Evolutionary conservation across 2,329 filamentous ascomycete genomes (phyloP).

Genomic region (Aspergillus amoenus): DNA sequence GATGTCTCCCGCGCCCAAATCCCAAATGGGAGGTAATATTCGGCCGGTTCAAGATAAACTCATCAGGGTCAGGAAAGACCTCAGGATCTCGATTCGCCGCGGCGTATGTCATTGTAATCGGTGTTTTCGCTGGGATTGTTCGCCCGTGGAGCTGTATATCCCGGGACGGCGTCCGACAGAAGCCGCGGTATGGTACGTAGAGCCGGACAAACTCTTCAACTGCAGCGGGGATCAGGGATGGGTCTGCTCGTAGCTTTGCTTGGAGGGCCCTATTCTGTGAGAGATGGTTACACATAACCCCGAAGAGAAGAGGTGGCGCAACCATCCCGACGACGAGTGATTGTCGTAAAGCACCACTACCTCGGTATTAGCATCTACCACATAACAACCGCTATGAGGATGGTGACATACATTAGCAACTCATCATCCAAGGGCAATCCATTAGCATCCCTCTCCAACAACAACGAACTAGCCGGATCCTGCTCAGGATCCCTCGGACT

Average conservation of each 20-base stretch:
- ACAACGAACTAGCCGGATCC: conserved; percentile 11
- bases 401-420: neutral
- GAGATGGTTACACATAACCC: conserved; percentile 12
- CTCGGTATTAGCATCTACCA: neutral
- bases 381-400: neutral
- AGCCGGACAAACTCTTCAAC: conserved; percentile 13
- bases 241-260: neutral
- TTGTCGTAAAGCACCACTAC: conserved; percentile 10
- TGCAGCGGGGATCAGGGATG: conserved; percentile 8
- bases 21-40: conserved; percentile 14
- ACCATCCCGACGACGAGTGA: conserved; percentile 16
- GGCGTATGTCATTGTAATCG: conserved; percentile 14
- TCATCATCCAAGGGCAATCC: conserved; percentile 5
- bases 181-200: conserved; percentile 15
- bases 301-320: conserved; percentile 11
- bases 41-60: conserved; percentile 6
- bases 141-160: conserved; percentile 5
- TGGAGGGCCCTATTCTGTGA: conserved; percentile 8
- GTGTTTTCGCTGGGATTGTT: neutral
- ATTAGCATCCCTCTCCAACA: conserved; percentile 3
- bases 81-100: conserved; percentile 13
- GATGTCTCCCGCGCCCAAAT: conserved; percentile 11
- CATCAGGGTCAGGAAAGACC: conserved; percentile 3
- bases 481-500: conserved; percentile 9
- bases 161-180: conserved; percentile 8